Evolutionary conservation across 305 asterid species (phyloP).

Genomic region (Fraxinus nigra): DNA sequence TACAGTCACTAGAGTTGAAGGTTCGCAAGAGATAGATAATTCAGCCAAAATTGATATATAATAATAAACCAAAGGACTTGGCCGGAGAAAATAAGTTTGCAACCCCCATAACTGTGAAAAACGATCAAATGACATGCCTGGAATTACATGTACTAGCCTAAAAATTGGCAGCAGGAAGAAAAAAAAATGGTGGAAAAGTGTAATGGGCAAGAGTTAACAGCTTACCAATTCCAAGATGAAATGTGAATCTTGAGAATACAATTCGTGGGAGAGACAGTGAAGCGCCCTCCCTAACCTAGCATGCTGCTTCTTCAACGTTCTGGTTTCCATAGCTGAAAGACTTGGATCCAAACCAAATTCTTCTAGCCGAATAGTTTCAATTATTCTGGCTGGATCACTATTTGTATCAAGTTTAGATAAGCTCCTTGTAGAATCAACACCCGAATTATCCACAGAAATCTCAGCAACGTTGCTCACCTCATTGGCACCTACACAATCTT

Average conservation of each 20-base stretch:
- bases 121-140: background rate
- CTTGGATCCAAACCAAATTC: conserved; percentile 81
- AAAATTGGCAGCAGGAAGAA: background rate
- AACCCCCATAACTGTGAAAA: background rate
- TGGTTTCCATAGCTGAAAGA: conserved; percentile 59
- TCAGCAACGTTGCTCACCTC: conserved; percentile 29
- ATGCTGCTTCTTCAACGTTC: conserved; percentile 88
- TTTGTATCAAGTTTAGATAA: conserved; percentile 24
- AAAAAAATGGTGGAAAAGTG: background rate
- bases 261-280: conserved; percentile 90
- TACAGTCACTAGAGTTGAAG: background rate
- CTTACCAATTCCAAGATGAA: conserved; percentile 89
- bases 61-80: background rate
- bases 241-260: conserved; percentile 97
- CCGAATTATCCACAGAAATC: conserved; percentile 25
- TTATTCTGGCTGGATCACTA: conserved; percentile 47
- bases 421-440: conserved; percentile 18
- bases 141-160: background rate
- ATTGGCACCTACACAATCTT: conserved; percentile 25
- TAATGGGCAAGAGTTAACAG: background rate
- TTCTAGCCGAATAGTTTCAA: conserved; percentile 71
- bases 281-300: conserved; percentile 98
- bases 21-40: background rate
- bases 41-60: background rate
- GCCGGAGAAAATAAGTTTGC: background rate